These are phyloP conservation scores for Agrocybe praecox DNA, from an alignment of 768 basidiomycete genomes.

Conservation along the genomic window DNA sequence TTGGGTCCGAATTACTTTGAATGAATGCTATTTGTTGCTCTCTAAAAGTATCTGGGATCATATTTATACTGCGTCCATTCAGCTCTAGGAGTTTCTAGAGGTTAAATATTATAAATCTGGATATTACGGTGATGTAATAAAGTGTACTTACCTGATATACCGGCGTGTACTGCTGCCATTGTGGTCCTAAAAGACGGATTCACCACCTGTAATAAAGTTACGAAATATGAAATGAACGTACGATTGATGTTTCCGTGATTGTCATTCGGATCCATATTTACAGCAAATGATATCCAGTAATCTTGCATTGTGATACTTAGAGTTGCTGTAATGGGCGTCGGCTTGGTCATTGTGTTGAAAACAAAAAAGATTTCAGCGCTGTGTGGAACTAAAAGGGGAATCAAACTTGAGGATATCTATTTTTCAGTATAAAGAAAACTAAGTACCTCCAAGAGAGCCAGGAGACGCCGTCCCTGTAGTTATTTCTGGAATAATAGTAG, in stretches of 20 bases:
- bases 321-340: slow-evolving; percentile 8
- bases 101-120: too few relatives aligned
- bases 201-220: background rate
- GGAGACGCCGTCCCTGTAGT: slow-evolving; percentile 15
- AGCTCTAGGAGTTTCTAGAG: slow-evolving; percentile 33
- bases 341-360: slow-evolving; percentile 23
- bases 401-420: too few relatives aligned
- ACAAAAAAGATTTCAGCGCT: slow-evolving; percentile 31
- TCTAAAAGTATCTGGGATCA: slow-evolving; percentile 35
- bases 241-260: slow-evolving; percentile 26
- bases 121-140: too few relatives aligned
- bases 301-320: slow-evolving; percentile 34
- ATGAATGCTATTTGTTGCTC: slow-evolving; percentile 33
- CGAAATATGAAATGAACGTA: slow-evolving; percentile 7
- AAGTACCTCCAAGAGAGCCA: slow-evolving; percentile 29
- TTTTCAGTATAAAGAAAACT: too few relatives aligned
- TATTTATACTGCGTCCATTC: slow-evolving; percentile 26
- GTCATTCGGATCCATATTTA: slow-evolving; percentile 35
- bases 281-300: slow-evolving; percentile 41
- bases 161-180: slow-evolving; percentile 28
- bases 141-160: slow-evolving; percentile 17
- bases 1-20: too few relatives aligned
- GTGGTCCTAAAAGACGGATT: slow-evolving; percentile 17
- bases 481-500: background rate
- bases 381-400: slow-evolving; percentile 34